A percentile compares a stretch with the other conserved stretches of the same genome.
Evolutionary conservation across 257 asterid species (phyloP).

Genomic region (Cruciata laevipes): DNA sequence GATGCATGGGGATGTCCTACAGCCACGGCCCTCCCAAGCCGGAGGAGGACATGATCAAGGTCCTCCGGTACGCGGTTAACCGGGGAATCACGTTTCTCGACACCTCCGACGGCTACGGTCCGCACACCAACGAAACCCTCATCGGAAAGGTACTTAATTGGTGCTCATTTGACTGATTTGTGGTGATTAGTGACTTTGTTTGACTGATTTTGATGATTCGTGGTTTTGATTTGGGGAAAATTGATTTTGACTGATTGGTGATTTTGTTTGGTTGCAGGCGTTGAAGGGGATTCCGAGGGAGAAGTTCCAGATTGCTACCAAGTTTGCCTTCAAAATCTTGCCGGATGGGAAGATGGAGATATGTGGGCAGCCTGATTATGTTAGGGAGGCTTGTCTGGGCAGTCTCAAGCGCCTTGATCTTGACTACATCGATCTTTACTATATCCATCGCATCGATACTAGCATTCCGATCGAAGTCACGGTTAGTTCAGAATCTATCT

Average conservation of each 20-base stretch:
- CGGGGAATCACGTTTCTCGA: constrained; percentile 11
- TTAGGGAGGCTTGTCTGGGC: constrained; percentile 18
- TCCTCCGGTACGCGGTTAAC: constrained; percentile 16
- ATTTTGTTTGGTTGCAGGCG: not conserved
- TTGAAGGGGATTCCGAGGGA: constrained; percentile 10
- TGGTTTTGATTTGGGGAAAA: not conserved
- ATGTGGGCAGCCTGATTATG: constrained; percentile 8
- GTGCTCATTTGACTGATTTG: not conserved
- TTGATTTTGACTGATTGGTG: too few relatives aligned
- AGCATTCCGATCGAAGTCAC: constrained; percentile 19
- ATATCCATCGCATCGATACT: constrained; percentile 21
- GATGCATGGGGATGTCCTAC: constrained; percentile 18
- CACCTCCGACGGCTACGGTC: constrained; percentile 16
- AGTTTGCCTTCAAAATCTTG: constrained; percentile 6
- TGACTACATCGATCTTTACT: constrained; percentile 26
- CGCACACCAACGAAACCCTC: constrained; percentile 16
- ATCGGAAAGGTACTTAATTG: constrained; percentile 10
- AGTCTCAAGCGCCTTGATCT: constrained; percentile 23
- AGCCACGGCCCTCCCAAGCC: constrained; percentile 14
- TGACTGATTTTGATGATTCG: too few relatives aligned
- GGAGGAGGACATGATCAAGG: constrained; percentile 17
- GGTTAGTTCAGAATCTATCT: constrained; percentile 14
- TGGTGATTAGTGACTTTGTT: not conserved
- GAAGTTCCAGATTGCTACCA: constrained; percentile 2
- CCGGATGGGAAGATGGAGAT: not conserved